A percentile compares a stretch with the other conserved stretches of the same genome.
These are phyloP conservation scores for Apiospora hydei DNA, from an alignment of 2,329 filamentous ascomycete species.

Conservation along the genomic window DNA sequence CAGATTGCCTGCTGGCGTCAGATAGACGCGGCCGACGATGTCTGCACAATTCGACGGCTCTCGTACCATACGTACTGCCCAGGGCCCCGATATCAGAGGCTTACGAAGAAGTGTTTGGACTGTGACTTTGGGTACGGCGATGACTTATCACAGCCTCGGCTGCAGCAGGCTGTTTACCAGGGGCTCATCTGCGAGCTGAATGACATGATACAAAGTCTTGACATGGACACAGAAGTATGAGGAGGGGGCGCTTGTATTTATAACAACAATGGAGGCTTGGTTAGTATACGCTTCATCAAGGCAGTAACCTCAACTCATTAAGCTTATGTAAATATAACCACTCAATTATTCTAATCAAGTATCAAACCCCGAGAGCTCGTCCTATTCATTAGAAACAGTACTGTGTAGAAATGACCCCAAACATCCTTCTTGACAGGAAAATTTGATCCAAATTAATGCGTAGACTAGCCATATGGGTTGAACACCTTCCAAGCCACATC, in stretches of 20 bases:
- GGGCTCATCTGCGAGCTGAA: constrained; percentile 3
- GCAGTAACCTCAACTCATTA: no score
- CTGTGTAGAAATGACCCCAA: no score
- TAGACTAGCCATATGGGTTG: background rate
- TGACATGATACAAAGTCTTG: constrained; percentile 8
- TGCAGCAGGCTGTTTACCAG: constrained; percentile 22
- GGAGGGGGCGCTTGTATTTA: background rate
- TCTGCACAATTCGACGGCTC: constrained; percentile 22
- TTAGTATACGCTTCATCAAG: no score
- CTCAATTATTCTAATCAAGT: no score
- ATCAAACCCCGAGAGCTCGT: no score
- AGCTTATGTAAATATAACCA: no score
- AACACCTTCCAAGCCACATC: background rate
- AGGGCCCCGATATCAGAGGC: constrained; percentile 26
- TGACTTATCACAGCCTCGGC: constrained; percentile 14
- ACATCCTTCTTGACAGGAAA: no score
- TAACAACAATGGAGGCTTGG: no score
- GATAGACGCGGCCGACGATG: constrained; percentile 24
- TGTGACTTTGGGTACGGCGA: constrained; percentile 30
- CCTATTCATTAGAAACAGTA: no score
- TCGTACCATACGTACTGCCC: background rate
- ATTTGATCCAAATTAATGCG: no score
- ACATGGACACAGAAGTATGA: background rate
- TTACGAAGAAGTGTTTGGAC: constrained; percentile 29
- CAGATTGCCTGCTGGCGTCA: constrained; percentile 29